Percentiles rank a stretch among this genome's conserved stretches.
Conservation (phyloP, 768 basidiomycete species). For the Hericium alpestre region DNA sequence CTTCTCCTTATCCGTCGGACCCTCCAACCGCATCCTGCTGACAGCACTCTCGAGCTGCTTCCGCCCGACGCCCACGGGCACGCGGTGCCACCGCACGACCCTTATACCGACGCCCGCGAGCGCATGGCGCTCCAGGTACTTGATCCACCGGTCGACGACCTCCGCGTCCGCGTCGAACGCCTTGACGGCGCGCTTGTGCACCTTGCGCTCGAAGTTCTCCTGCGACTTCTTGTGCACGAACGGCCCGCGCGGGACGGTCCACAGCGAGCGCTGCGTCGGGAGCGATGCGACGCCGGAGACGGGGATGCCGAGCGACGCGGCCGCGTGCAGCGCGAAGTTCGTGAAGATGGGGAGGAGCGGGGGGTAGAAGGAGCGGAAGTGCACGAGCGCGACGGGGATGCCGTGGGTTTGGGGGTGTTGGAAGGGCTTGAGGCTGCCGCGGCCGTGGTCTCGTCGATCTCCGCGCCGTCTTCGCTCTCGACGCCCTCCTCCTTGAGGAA, state of each 20-base stretch:
- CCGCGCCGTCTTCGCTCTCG: constrained; percentile 54
- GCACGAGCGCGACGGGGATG: constrained; percentile 72
- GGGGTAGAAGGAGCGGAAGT: constrained; percentile 70
- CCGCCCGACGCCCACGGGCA: constrained; percentile 41
- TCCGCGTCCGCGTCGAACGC: constrained; percentile 81
- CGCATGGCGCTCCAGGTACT: constrained; percentile 65
- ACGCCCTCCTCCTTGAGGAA: constrained; percentile 94
- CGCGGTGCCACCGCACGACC: constrained; percentile 65
- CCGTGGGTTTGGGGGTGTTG: constrained; percentile 52
- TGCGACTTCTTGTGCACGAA: constrained; percentile 91
- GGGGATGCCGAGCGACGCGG: constrained; percentile 77
- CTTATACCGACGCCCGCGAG: constrained; percentile 84
- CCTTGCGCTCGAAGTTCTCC: constrained; percentile 85
- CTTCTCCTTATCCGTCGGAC: constrained; percentile 17
- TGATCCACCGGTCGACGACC: constrained; percentile 70
- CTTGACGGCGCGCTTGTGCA: constrained; percentile 79
- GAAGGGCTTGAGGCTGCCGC: constrained; percentile 41
- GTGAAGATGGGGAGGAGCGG: constrained; percentile 66
- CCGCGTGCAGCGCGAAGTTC: constrained; percentile 77
- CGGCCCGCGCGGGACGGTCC: constrained; percentile 79
- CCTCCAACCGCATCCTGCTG: constrained; percentile 23
- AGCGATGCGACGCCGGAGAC: constrained; percentile 52
- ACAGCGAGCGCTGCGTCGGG: constrained; percentile 66
- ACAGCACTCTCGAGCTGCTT: constrained; percentile 27
- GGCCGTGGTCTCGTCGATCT: constrained; percentile 34